Evolutionary conservation across 2,329 filamentous ascomycete genomes (phyloP).

Genomic region (Harringtonia aguacate): DNA sequence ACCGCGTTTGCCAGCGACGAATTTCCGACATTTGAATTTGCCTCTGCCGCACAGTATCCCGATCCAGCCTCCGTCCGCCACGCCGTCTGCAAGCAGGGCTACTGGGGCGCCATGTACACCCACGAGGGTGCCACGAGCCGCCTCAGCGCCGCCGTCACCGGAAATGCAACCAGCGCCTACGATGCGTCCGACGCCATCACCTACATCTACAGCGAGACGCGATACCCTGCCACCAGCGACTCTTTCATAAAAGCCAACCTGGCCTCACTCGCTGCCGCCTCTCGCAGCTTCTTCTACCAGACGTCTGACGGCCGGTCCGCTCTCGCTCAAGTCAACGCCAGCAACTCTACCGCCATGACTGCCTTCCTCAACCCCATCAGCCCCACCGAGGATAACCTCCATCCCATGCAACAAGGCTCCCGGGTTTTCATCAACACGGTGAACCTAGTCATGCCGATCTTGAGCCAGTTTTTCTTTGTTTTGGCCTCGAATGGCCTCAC

Average conservation of each 20-base stretch:
- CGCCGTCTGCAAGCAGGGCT: conserved; percentile 23
- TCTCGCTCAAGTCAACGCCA: conserved; percentile 17
- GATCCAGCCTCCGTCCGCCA: conserved; percentile 16
- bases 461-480: conserved; percentile 22
- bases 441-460: conserved; percentile 23
- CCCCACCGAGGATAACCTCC: conserved; percentile 17
- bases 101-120: conserved; percentile 26
- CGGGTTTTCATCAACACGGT: conserved; percentile 26
- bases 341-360: not conserved
- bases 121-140: conserved; percentile 13
- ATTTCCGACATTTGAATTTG: conserved; percentile 23
- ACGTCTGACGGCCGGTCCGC: conserved; percentile 11
- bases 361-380: conserved; percentile 20
- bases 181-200: conserved; percentile 20
- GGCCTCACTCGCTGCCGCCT: not conserved
- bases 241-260: conserved; percentile 19
- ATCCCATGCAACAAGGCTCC: conserved; percentile 22
- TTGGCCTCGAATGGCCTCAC: conserved; percentile 18
- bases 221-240: conserved; percentile 21
- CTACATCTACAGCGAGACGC: conserved; percentile 25
- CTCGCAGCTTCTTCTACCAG: conserved; percentile 12
- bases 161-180: conserved; percentile 17
- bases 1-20: conserved; percentile 14
- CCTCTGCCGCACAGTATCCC: conserved; percentile 15
- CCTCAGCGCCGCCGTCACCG: conserved; percentile 14